Percentiles rank a stretch among this genome's conserved stretches.
Conservation (phyloP, 2,329 filamentous ascomycete species). For the Cordyceps farinosa region DNA sequence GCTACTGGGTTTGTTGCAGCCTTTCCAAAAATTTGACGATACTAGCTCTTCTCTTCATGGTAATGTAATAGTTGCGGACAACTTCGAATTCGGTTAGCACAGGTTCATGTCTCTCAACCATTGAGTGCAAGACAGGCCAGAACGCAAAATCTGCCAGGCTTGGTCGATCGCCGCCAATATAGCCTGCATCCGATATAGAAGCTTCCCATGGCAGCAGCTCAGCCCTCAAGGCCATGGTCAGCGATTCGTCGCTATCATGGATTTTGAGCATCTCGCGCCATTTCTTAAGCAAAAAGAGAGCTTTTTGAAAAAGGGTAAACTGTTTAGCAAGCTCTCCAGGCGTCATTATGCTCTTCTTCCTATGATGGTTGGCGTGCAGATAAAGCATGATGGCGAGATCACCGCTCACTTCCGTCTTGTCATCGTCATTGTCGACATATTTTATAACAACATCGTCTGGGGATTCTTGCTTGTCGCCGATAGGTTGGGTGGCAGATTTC, state of each 20-base stretch:
- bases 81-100: constrained; percentile 29
- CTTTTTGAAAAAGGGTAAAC: constrained; percentile 42
- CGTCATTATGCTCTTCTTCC: constrained; percentile 25
- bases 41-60: constrained; percentile 24
- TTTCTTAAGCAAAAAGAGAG: constrained; percentile 22
- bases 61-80: constrained; percentile 39
- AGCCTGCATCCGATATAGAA: constrained; percentile 34
- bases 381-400: constrained; percentile 56
- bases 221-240: constrained; percentile 25
- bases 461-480: not conserved
- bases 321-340: constrained; percentile 33
- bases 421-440: constrained; percentile 53
- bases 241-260: not conserved
- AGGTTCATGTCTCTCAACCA: constrained; percentile 35
- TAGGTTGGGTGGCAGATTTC: constrained; percentile 12
- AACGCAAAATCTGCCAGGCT: constrained; percentile 54
- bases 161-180: constrained; percentile 41
- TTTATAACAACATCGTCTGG: constrained; percentile 37
- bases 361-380: constrained; percentile 52
- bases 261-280: constrained; percentile 4
- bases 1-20: not conserved
- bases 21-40: constrained; percentile 22
- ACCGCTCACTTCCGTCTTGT: constrained; percentile 46
- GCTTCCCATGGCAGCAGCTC: constrained; percentile 42
- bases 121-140: constrained; percentile 52